Conservation (phyloP, 2,329 filamentous ascomycete genomes). For the Dactylellina sp. region DNA sequence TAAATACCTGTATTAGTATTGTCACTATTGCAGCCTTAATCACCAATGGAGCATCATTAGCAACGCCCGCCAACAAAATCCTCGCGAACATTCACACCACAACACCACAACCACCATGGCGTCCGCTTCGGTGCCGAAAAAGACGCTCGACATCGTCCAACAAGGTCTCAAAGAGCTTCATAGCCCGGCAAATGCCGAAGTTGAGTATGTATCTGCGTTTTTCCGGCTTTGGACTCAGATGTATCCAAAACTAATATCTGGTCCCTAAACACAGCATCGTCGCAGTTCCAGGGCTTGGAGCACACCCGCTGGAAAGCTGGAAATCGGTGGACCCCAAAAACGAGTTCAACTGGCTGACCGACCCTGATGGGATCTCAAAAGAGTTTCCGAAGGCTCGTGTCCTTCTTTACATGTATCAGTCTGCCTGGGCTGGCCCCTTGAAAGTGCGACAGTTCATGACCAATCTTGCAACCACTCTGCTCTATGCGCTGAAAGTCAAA, state of each 20-base stretch:
- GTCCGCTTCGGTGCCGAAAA: slow-evolving; percentile 27
- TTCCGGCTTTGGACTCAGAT: not conserved
- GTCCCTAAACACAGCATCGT: slow-evolving; percentile 62
- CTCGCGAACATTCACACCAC: not conserved
- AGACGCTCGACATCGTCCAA: slow-evolving; percentile 62
- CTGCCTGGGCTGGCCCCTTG: slow-evolving; percentile 64
- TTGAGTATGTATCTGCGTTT: slow-evolving; percentile 62
- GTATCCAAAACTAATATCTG: not conserved
- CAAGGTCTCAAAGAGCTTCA: slow-evolving; percentile 65
- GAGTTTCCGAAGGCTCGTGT: slow-evolving; percentile 65
- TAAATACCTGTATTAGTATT: too few species aligned
- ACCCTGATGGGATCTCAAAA: slow-evolving; percentile 62
- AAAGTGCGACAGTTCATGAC: slow-evolving; percentile 65
- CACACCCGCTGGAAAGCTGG: slow-evolving; percentile 65
- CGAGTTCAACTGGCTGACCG: slow-evolving; percentile 65
- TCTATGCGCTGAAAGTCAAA: slow-evolving; percentile 62
- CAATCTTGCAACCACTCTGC: slow-evolving; percentile 64
- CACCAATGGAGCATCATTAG: too few species aligned
- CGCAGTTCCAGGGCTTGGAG: slow-evolving; percentile 65
- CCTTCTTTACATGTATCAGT: slow-evolving; percentile 65
- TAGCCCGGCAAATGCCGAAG: slow-evolving; percentile 62
- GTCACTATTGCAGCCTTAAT: too few species aligned
- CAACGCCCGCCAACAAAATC: too few species aligned
- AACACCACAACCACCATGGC: slow-evolving; percentile 2
- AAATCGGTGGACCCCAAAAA: slow-evolving; percentile 62